These are phyloP conservation scores for Astragalus membranaceus DNA, from an alignment of 306 rosid genomes.

Conservation along the genomic window DNA sequence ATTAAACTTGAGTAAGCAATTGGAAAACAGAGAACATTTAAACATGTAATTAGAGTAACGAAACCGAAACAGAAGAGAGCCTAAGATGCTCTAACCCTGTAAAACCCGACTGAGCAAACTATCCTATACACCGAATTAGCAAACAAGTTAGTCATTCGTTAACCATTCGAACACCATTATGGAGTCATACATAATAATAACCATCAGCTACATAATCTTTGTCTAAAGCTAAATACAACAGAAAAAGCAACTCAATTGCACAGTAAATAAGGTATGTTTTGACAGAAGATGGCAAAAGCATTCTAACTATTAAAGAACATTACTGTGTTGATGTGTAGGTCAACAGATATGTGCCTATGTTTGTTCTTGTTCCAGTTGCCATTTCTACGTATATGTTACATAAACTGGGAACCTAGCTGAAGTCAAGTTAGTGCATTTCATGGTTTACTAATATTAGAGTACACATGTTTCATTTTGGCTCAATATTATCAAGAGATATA, in stretches of 20 bases:
- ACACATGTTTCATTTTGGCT: background rate
- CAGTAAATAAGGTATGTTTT: background rate
- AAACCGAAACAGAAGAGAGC: constrained; percentile 9
- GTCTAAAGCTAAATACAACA: background rate
- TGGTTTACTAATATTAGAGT: background rate
- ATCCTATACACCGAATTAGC: background rate
- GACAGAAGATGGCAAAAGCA: background rate
- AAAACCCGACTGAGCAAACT: background rate
- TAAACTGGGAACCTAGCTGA: background rate
- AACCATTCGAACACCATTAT: background rate
- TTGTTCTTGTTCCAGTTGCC: background rate
- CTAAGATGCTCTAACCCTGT: constrained; percentile 28
- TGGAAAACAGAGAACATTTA: background rate
- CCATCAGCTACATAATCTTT: background rate
- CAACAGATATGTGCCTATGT: background rate
- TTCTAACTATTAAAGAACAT: background rate
- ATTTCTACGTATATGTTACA: background rate
- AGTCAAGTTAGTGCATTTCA: background rate
- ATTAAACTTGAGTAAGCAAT: background rate
- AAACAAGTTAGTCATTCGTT: too few species aligned
- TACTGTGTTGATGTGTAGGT: background rate
- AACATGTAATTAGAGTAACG: background rate
- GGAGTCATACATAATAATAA: background rate
- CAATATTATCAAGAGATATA: background rate
- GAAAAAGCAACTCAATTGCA: background rate